phyloP scores from a whole-genome alignment of 768 basidiomycete genomes.

The Lactarius sanguifluus region DNA sequence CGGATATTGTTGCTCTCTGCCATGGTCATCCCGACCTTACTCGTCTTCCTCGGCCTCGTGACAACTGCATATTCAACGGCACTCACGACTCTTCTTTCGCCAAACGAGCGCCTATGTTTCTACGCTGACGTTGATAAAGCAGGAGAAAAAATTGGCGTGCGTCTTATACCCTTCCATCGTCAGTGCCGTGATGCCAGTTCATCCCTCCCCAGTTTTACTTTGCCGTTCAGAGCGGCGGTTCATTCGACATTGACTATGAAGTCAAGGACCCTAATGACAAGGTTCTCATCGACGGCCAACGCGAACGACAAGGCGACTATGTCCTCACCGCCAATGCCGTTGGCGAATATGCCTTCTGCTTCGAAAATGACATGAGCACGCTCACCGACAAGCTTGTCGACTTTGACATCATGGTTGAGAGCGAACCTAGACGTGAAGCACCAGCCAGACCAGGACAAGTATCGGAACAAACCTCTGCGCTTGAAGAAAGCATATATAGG shows the following conservation, averaged over 20 bases:
- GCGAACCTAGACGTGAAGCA: constrained; percentile 86
- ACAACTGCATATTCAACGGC: constrained; percentile 50
- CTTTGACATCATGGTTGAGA: constrained; percentile 98
- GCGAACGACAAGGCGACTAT: constrained; percentile 95
- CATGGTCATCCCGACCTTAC: constrained; percentile 27
- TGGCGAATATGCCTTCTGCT: constrained; percentile 95
- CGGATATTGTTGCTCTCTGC: constrained; percentile 13
- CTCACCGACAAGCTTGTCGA: constrained; percentile 93
- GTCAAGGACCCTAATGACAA: constrained; percentile 90
- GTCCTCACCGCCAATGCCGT: constrained; percentile 91
- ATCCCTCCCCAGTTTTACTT: constrained; percentile 81
- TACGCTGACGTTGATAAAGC: constrained; percentile 96
- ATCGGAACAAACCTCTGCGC: constrained; percentile 84
- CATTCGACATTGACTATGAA: constrained; percentile 94
- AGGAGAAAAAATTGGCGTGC: constrained; percentile 86
- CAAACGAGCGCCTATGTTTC: constrained; percentile 87
- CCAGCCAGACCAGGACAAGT: constrained; percentile 88
- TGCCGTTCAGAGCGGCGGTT: constrained; percentile 96
- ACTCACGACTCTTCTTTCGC: constrained; percentile 72
- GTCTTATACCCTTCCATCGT: constrained; percentile 34
- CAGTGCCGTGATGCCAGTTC: constrained; percentile 2
- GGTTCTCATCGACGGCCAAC: constrained; percentile 80
- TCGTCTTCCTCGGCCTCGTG: constrained; percentile 29
- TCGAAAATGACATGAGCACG: constrained; percentile 96
- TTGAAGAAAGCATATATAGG: constrained; percentile 96